phyloP scores from a whole-genome alignment of 2,329 filamentous ascomycete genomes.

The Trichoderma koningiopsis region DNA sequence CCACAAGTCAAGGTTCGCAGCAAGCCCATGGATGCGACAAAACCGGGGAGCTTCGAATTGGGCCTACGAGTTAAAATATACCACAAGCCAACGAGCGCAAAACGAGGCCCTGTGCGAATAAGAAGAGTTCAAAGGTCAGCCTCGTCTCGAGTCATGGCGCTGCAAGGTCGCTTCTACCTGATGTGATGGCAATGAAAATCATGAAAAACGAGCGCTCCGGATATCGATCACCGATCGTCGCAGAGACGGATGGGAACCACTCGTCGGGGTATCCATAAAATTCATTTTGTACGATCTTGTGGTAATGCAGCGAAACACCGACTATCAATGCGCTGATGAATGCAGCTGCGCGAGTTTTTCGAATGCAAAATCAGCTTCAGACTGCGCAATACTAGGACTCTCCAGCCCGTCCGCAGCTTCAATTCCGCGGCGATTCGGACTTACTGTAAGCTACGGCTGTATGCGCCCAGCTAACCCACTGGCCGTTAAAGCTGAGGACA shows the following conservation, averaged over 20 bases:
- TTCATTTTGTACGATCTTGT: slow-evolving; percentile 97
- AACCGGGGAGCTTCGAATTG: slow-evolving; percentile 74
- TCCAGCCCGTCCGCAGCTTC: background rate
- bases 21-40: slow-evolving; percentile 76
- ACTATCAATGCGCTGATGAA: slow-evolving; percentile 85
- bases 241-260: slow-evolving; percentile 95
- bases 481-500: slow-evolving; percentile 71
- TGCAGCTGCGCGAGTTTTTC: slow-evolving; percentile 56
- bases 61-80: slow-evolving; percentile 83
- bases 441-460: slow-evolving; percentile 79
- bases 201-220: slow-evolving; percentile 97
- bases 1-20: slow-evolving; percentile 92
- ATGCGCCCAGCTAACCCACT: slow-evolving; percentile 89
- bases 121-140: slow-evolving; percentile 6
- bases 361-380: slow-evolving; percentile 29
- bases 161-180: slow-evolving; percentile 56
- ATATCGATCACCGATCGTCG: slow-evolving; percentile 96
- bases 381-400: background rate
- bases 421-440: slow-evolving; percentile 34
- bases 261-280: slow-evolving; percentile 92
- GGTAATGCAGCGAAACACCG: slow-evolving; percentile 81
- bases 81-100: slow-evolving; percentile 87
- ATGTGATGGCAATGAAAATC: slow-evolving; percentile 95
- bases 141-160: background rate
- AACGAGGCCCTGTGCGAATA: slow-evolving; percentile 69